Conservation (phyloP, 805 yeast genomes). For the Lipomyces starkeyi region DNA sequence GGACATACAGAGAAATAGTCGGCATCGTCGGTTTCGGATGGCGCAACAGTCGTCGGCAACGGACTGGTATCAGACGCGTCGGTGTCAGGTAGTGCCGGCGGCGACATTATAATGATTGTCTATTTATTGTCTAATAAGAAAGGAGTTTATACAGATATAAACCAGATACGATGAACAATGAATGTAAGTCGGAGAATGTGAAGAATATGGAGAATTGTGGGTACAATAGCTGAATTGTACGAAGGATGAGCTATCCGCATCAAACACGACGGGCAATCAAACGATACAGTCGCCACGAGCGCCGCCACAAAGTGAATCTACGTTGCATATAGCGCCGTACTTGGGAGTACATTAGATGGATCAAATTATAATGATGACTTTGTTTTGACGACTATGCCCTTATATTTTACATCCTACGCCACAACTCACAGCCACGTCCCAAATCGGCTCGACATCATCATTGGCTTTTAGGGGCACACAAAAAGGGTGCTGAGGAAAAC, state of each 20-base stretch:
- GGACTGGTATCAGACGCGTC: slow-evolving; percentile 21
- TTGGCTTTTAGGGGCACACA: background rate
- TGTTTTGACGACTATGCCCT: background rate
- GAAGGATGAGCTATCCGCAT: background rate
- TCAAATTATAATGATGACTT: background rate
- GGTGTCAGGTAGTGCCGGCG: slow-evolving; percentile 19
- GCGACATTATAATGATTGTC: slow-evolving; percentile 8
- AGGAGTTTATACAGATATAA: background rate
- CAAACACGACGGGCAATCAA: background rate
- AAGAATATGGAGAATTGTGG: background rate
- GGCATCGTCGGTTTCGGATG: slow-evolving; percentile 22
- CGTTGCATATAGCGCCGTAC: background rate
- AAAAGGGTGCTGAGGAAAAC: background rate
- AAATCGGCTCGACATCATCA: background rate
- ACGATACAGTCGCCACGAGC: background rate
- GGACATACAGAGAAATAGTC: slow-evolving; percentile 20
- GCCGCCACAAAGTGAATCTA: background rate
- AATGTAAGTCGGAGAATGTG: background rate
- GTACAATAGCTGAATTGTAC: background rate
- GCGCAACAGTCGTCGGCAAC: slow-evolving; percentile 17
- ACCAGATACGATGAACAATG: background rate
- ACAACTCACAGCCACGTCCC: slow-evolving; percentile 2
- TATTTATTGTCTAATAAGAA: background rate
- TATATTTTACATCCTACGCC: background rate
- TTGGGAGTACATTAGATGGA: background rate